Evolutionary conservation across 306 rosid genomes (phyloP).

Genomic region (Canavalia gladiata): DNA sequence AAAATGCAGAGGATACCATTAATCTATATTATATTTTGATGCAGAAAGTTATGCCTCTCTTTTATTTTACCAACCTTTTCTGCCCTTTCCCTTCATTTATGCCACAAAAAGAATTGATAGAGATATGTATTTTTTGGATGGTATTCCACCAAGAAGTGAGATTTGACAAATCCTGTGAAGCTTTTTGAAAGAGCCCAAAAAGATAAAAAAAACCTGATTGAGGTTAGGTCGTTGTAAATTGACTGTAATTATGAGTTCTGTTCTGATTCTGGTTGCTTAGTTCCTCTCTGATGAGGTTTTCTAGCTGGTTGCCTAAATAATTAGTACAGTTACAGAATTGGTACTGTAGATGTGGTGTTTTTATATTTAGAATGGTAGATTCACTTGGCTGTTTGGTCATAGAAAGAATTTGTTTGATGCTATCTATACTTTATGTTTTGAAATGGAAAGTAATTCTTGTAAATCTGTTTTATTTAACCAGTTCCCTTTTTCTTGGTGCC

Average conservation of each 20-base stretch:
- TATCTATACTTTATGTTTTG: constrained; percentile 3
- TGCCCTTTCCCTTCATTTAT: background rate
- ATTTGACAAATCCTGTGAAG: background rate
- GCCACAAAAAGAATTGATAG: background rate
- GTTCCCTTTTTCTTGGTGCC: constrained; percentile 3
- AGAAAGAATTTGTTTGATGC: constrained; percentile 10
- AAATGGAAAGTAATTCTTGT: constrained; percentile 6
- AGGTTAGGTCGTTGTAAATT: constrained; percentile 8
- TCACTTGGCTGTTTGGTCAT: background rate
- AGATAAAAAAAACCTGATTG: too few relatives aligned
- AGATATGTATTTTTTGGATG: background rate
- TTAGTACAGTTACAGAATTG: background rate
- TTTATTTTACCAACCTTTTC: background rate
- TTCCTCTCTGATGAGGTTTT: constrained; percentile 10
- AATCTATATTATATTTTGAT: background rate
- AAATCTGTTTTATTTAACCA: background rate
- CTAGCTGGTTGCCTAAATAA: background rate
- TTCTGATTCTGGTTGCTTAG: constrained; percentile 26
- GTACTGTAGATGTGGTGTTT: background rate
- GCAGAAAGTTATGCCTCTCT: background rate
- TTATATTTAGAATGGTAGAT: background rate
- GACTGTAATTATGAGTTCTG: constrained; percentile 5
- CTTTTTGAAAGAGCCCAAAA: too few relatives aligned
- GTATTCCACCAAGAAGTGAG: background rate
- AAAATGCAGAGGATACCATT: background rate